Conservation (phyloP, 2,329 filamentous ascomycete genomes). For the Tetracladium maxilliforme region DNA sequence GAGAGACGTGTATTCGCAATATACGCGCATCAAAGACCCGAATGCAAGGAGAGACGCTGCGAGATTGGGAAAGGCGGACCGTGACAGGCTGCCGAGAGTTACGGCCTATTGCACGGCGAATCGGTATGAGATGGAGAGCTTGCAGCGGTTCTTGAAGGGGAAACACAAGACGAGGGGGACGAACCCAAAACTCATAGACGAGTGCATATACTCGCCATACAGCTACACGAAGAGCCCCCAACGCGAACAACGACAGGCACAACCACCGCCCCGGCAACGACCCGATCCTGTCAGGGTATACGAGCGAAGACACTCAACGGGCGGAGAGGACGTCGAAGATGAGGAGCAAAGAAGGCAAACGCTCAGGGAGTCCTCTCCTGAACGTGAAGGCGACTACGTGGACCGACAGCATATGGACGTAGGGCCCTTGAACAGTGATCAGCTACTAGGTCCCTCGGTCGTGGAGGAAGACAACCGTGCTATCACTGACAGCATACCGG, state of each 20-base stretch:
- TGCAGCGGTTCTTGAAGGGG: constrained; percentile 86
- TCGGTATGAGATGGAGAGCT: constrained; percentile 75
- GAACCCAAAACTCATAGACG: constrained; percentile 85
- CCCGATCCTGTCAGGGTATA: too few species aligned
- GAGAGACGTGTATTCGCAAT: constrained; percentile 92
- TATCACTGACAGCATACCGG: constrained; percentile 28
- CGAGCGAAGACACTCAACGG: too few species aligned
- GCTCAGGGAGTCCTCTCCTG: too few species aligned
- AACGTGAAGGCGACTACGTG: too few species aligned
- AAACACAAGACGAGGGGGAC: constrained; percentile 63
- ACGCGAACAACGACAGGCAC: too few species aligned
- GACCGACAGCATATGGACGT: too few species aligned
- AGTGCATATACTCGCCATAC: constrained; percentile 95
- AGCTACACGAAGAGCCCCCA: constrained; percentile 55
- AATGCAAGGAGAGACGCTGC: constrained; percentile 86
- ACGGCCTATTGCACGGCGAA: constrained; percentile 95
- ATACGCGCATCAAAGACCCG: constrained; percentile 93
- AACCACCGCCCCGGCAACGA: too few species aligned
- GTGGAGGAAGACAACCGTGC: constrained; percentile 21
- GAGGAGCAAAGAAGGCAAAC: too few species aligned
- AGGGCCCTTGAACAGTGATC: too few species aligned
- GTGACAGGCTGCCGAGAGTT: constrained; percentile 73
- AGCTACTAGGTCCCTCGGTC: too few species aligned
- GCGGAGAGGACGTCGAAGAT: too few species aligned
- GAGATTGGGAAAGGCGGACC: constrained; percentile 81